phyloP scores from a whole-genome alignment of 2,329 filamentous ascomycete species.

The Clarireedia paspali region DNA sequence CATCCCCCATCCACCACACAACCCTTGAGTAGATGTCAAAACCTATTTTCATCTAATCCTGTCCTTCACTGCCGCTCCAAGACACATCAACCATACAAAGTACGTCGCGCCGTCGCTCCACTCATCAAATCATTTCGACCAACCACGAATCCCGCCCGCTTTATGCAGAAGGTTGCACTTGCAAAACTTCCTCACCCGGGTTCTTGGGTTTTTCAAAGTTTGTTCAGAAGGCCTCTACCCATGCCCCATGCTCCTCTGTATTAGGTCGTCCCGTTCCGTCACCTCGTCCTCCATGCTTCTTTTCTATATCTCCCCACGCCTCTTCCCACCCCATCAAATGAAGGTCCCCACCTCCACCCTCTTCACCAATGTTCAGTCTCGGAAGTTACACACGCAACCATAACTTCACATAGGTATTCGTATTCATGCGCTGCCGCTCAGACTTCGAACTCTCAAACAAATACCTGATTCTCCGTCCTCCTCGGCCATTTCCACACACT shows the following conservation, averaged over 20 bases:
- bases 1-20: background rate
- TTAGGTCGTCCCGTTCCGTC: background rate
- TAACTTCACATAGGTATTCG: background rate
- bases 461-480: conserved; percentile 5
- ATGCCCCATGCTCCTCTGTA: background rate
- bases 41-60: background rate
- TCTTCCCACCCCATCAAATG: conserved; percentile 2
- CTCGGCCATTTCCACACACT: background rate
- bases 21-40: background rate
- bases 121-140: background rate
- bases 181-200: conserved; percentile 6
- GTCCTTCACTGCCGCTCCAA: background rate
- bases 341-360: background rate
- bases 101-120: background rate
- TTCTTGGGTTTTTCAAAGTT: conserved; percentile 7
- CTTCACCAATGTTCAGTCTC: background rate
- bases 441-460: conserved; percentile 1
- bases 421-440: conserved; percentile 6
- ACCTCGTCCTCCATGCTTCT: conserved; percentile 2
- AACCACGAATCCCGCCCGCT: background rate
- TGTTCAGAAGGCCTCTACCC: background rate
- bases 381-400: conserved; percentile 2
- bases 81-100: background rate
- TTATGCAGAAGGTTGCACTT: background rate
- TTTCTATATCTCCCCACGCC: conserved; percentile 7